Evolutionary conservation across 305 asterid genomes (phyloP).

Genomic region (Euphrasia arctica): DNA sequence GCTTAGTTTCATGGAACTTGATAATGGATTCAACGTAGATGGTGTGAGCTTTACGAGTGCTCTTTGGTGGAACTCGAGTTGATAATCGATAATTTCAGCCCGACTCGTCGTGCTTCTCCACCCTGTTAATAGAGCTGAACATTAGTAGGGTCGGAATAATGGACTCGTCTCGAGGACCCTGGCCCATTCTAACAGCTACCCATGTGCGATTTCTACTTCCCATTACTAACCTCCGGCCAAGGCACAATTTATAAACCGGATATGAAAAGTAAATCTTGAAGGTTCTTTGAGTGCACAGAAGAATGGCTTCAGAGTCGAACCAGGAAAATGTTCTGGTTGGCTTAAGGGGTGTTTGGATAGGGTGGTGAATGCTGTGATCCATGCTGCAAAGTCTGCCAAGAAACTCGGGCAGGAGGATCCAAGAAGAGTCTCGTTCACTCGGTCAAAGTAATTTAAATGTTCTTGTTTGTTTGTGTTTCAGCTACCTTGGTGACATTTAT

Average conservation of each 20-base stretch:
- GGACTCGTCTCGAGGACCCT: no score
- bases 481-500: slow-evolving; percentile 36
- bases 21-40: no score
- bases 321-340: slow-evolving; percentile 39
- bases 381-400: slow-evolving; percentile 25
- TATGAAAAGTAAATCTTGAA: neutral
- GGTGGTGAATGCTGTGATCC: slow-evolving; percentile 20
- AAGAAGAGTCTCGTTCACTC: slow-evolving; percentile 56
- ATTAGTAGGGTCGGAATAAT: no score
- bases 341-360: slow-evolving; percentile 26
- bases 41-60: no score
- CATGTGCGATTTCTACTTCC: neutral
- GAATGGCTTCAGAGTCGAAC: slow-evolving; percentile 30
- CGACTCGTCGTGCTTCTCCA: no score
- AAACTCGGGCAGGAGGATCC: slow-evolving; percentile 60
- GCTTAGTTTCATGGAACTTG: no score
- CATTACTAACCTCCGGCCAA: neutral
- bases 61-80: no score
- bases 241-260: neutral
- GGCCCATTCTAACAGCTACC: neutral
- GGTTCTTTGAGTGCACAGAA: neutral
- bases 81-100: no score
- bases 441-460: slow-evolving; percentile 33
- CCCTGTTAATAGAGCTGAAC: no score
- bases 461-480: slow-evolving; percentile 23